These are phyloP conservation scores for Calonectria ilicicola DNA, from an alignment of 2,329 filamentous ascomycete species.

Conservation along the genomic window DNA sequence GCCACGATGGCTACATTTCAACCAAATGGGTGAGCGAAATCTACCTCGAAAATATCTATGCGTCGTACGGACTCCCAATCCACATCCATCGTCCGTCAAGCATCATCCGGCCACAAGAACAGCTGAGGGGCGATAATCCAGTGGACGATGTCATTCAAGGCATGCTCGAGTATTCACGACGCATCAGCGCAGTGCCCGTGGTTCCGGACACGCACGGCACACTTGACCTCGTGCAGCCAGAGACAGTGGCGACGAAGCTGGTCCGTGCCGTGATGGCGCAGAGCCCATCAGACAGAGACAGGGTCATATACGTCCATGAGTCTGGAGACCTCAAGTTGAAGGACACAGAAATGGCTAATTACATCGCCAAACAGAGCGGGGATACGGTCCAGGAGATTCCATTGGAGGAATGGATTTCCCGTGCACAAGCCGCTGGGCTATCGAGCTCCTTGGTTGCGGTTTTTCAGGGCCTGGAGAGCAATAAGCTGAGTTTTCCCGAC, in stretches of 20 bases:
- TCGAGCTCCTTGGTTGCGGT: neutral
- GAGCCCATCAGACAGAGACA: neutral
- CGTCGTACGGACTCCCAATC: neutral
- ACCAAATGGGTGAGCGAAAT: slow-evolving; percentile 8
- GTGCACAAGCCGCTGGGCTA: neutral
- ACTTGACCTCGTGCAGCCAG: neutral
- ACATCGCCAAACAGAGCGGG: neutral
- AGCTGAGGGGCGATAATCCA: neutral
- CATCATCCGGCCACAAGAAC: neutral
- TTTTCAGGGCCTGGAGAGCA: neutral
- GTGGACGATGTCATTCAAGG: slow-evolving; percentile 1
- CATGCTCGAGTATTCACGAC: neutral
- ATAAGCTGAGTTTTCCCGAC: neutral
- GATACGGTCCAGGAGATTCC: neutral
- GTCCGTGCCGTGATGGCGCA: neutral
- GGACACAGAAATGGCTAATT: slow-evolving; percentile 1
- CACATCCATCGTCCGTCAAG: neutral
- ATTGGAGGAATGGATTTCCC: slow-evolving; percentile 12
- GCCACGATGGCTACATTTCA: neutral
- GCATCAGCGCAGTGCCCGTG: neutral
- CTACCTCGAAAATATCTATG: neutral
- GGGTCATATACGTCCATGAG: neutral
- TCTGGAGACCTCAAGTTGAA: neutral
- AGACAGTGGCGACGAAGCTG: neutral
- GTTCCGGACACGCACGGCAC: neutral